Conservation (phyloP, 805 yeast species). For the Starmerella etchellsii region DNA sequence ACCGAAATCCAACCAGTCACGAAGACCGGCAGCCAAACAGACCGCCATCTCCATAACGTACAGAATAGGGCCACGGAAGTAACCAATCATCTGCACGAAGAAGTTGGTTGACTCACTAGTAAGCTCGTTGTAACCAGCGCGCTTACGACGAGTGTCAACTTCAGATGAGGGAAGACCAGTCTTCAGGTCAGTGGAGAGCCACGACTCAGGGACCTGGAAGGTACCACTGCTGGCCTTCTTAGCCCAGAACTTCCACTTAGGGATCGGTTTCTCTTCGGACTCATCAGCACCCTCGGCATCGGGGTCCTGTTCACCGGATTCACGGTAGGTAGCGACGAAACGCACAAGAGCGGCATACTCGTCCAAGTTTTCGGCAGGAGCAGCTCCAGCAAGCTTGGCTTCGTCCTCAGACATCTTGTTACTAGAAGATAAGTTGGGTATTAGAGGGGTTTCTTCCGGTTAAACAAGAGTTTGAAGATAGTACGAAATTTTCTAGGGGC, state of each 20-base stretch:
- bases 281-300: conserved; percentile 45
- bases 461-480: conserved; percentile 16
- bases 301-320: conserved; percentile 33
- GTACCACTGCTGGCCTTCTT: conserved; percentile 37
- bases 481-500: neutral
- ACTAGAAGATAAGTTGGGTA: conserved; percentile 22
- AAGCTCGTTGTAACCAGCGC: conserved; percentile 80
- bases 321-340: conserved; percentile 28
- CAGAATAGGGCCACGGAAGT: conserved; percentile 88
- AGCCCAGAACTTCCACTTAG: conserved; percentile 47
- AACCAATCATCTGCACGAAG: conserved; percentile 65
- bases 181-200: conserved; percentile 67
- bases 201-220: conserved; percentile 57
- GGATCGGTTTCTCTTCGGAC: conserved; percentile 46
- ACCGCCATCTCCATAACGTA: conserved; percentile 97
- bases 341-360: conserved; percentile 29
- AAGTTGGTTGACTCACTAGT: conserved; percentile 74
- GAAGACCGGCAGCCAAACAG: conserved; percentile 84
- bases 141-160: conserved; percentile 73
- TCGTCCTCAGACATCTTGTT: conserved; percentile 23
- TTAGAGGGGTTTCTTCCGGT: conserved; percentile 12
- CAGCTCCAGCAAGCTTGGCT: conserved; percentile 16
- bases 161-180: conserved; percentile 66
- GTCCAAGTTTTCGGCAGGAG: conserved; percentile 33
- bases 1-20: conserved; percentile 98